phyloP scores from a whole-genome alignment of 1,139 yeast genomes.

The Blastobotrys aristatus region DNA sequence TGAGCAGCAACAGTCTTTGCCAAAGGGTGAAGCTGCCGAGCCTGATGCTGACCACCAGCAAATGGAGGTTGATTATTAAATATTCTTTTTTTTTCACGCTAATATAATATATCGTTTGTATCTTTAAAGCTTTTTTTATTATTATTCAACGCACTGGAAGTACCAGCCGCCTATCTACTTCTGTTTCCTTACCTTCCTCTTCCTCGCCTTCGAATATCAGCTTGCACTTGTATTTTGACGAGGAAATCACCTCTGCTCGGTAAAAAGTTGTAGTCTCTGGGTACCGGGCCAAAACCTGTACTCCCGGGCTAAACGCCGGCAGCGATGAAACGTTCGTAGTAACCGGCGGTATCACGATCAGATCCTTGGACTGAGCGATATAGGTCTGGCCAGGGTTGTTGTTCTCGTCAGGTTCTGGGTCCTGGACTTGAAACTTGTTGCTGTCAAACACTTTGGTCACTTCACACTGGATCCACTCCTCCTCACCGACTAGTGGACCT shows the following conservation, averaged over 20 bases:
- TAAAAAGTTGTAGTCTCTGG: conserved; percentile 98
- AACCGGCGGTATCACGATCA: conserved; percentile 75
- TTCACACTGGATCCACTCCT: conserved; percentile 96
- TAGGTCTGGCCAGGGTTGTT: conserved; percentile 86
- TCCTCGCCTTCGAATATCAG: conserved; percentile 95
- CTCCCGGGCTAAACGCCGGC: conserved; percentile 63
- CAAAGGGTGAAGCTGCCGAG: not conserved
- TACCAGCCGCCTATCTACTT: conserved; percentile 79
- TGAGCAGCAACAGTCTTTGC: too few relatives aligned
- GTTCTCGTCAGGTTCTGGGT: conserved; percentile 95
- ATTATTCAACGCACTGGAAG: conserved; percentile 47
- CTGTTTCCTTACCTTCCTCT: conserved; percentile 92
- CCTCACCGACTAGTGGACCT: conserved; percentile 61
- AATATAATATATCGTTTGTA: too few relatives aligned
- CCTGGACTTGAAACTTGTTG: conserved; percentile 70
- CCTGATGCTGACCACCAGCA: not conserved
- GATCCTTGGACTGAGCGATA: conserved; percentile 75
- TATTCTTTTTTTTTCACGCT: too few relatives aligned
- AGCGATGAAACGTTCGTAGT: conserved; percentile 35
- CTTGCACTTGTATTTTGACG: conserved; percentile 66
- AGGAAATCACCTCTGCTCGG: conserved; percentile 85
- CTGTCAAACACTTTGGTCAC: conserved; percentile 79
- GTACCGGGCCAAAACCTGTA: conserved; percentile 84
- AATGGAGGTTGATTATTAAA: conserved; percentile 3
- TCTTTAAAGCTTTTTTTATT: too few relatives aligned